Evolutionary conservation across 179 eudicot genomes (phyloP).

Genomic region (Beta lomatogona): DNA sequence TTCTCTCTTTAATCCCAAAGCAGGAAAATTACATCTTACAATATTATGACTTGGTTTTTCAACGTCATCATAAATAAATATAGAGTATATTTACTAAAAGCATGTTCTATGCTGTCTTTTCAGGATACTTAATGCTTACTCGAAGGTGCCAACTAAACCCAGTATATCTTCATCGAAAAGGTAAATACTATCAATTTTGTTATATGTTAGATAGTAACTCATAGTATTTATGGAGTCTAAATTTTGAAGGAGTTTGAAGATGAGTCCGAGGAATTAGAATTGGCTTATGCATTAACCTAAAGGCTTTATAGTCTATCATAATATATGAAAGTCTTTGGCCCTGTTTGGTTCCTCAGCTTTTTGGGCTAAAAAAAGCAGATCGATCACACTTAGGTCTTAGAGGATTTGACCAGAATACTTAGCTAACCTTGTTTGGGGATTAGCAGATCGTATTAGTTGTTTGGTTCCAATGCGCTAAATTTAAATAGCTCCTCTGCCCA

Average conservation of each 20-base stretch:
- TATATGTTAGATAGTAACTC: background rate
- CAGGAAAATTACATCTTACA: background rate
- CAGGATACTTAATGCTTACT: constrained; percentile 51
- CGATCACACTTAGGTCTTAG: no score
- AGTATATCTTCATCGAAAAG: constrained; percentile 38
- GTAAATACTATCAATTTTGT: constrained; percentile 19
- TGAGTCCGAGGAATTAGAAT: background rate
- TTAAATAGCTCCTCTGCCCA: no score
- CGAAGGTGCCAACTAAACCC: constrained; percentile 47
- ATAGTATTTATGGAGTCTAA: background rate
- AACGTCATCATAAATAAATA: background rate
- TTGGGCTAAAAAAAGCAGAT: no score
- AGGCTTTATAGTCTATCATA: background rate
- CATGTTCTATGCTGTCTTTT: constrained; percentile 6
- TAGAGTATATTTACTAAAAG: no score
- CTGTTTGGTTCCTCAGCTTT: no score
- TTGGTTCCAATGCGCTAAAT: no score
- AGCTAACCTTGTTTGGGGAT: no score
- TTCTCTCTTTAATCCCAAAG: background rate
- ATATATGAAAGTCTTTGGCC: background rate
- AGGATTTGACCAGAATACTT: no score
- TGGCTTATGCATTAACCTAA: background rate
- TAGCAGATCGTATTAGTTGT: no score
- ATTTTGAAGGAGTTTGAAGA: background rate
- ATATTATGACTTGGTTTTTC: constrained; percentile 1